These are phyloP conservation scores for Fremontodendron californicum DNA, from an alignment of 345 rosid species.

Conservation along the genomic window DNA sequence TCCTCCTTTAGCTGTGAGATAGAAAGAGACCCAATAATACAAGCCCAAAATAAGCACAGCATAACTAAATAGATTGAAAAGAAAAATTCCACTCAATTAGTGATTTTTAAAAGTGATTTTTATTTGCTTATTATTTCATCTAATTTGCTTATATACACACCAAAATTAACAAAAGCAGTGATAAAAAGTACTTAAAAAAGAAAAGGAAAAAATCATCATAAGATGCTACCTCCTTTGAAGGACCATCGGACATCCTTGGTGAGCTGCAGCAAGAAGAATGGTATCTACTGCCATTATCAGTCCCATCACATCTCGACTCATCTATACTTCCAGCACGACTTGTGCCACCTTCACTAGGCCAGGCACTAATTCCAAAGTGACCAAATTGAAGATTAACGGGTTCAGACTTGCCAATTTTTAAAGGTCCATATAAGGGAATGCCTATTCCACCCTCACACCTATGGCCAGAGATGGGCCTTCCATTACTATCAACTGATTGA, in stretches of 20 bases:
- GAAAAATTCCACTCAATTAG: background rate
- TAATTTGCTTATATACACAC: background rate
- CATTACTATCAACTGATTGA: slow-evolving; percentile 48
- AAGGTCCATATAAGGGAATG: slow-evolving; percentile 70
- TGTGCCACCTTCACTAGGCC: slow-evolving; percentile 93
- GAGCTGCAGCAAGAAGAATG: slow-evolving; percentile 95
- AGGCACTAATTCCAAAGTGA: slow-evolving; percentile 90
- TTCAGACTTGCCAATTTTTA: slow-evolving; percentile 74
- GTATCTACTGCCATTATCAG: slow-evolving; percentile 72
- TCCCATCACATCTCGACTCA: slow-evolving; percentile 66
- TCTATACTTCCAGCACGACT: slow-evolving; percentile 86
- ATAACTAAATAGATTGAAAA: background rate
- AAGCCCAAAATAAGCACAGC: background rate
- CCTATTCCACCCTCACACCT: slow-evolving; percentile 45
- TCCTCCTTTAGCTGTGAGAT: slow-evolving; percentile 73
- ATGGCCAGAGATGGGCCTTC: slow-evolving; percentile 39
- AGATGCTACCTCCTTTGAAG: slow-evolving; percentile 68
- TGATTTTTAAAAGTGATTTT: background rate
- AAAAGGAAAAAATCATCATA: background rate
- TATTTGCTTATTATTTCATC: background rate
- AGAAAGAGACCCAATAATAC: background rate
- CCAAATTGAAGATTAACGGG: slow-evolving; percentile 97
- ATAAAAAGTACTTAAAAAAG: background rate
- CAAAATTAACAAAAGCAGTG: background rate
- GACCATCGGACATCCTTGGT: slow-evolving; percentile 81